Base-by-base conservation (phyloP, 225 moss, liverwort and hornwort species). In the Anthoceros angustus region DNA sequence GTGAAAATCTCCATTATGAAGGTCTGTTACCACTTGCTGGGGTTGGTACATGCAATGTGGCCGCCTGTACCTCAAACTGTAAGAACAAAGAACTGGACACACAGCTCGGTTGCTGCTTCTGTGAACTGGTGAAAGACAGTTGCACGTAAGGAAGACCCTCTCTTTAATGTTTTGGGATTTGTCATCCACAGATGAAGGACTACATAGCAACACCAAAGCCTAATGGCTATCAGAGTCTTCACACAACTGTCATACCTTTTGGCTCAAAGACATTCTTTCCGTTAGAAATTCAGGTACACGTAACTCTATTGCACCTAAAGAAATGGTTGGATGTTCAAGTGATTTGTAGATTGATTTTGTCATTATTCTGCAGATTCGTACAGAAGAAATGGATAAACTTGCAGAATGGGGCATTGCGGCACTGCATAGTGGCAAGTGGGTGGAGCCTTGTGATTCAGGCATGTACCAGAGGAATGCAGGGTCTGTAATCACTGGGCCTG, bases 321-420 rank as follows among this genome's bases (percentile, higher is more conserved):
- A 26, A 40, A 18, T 65, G n/a, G 18, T 39, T 39, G 39, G 39
- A 65, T 16, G 25, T 39, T 0, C 16, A 67, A 2, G 25, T 68
- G 49, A 25, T 42, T 23, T 8, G 20, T 26, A 11, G 1, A 43
- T n/a, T 63, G 24, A 11, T 55, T 43, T 3, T 65, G 7, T 66
- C 7, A 24, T 65, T 18, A 40, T 21, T 66, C 42, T 72, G 55
- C 77, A 98, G 95, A 91, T 98, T 65, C 83, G 95, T 74, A 98
- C 95, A 62, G 95, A 88, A 69, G 95, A 98, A 75, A 98, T 98
- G 95, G 91, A 98, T 75, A 98, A 98, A 78, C 88, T 98, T 43
- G 95, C 95, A 38, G 95, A 91, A 65, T 88, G 88, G 88, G 95
- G 95, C 32, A 86, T 98, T 72, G 95, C 95, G 64, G 88, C 95